Evolutionary conservation across 2,329 filamentous ascomycete genomes (phyloP).

Genomic region (Monosporascus ibericus): DNA sequence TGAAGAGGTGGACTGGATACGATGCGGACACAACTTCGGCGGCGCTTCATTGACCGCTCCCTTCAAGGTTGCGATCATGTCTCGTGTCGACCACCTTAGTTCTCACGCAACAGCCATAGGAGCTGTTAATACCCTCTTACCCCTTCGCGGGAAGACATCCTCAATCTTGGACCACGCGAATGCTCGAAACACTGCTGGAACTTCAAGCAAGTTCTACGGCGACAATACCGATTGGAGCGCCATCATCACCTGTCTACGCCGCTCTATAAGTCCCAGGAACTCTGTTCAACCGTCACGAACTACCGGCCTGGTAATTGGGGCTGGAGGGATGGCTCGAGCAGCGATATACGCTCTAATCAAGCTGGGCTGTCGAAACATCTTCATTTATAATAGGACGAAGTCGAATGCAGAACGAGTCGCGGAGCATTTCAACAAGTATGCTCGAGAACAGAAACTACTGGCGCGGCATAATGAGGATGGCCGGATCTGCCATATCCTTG

Average conservation of each 20-base stretch:
- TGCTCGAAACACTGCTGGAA: conserved; percentile 55
- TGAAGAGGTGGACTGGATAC: conserved; percentile 54
- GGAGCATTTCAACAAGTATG: conserved; percentile 57
- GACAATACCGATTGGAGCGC: conserved; percentile 68
- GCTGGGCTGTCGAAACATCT: conserved; percentile 66
- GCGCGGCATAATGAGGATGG: conserved; percentile 28
- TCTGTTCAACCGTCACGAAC: conserved; percentile 47
- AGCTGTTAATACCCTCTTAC: conserved; percentile 65
- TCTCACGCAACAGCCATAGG: conserved; percentile 65
- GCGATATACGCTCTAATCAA: conserved; percentile 69
- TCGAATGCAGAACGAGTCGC: conserved; percentile 57
- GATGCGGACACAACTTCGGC: conserved; percentile 56
- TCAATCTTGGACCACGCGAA: conserved; percentile 49
- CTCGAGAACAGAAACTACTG: conserved; percentile 25
- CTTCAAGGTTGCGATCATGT: conserved; percentile 64
- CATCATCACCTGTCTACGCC: conserved; percentile 54
- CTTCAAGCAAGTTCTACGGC: conserved; percentile 59
- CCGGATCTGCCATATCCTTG: conserved; percentile 48
- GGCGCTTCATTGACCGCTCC: conserved; percentile 63
- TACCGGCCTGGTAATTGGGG: conserved; percentile 53
- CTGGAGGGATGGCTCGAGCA: conserved; percentile 67
- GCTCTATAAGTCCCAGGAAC: conserved; percentile 64
- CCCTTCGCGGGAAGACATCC: conserved; percentile 48
- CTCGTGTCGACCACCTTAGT: conserved; percentile 58
- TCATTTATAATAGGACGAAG: conserved; percentile 62